A percentile compares a stretch with the other conserved stretches of the same genome.
phyloP scores from a whole-genome alignment of 1,284 basidiomycete genomes.

The Ganoderma sinense region DNA sequence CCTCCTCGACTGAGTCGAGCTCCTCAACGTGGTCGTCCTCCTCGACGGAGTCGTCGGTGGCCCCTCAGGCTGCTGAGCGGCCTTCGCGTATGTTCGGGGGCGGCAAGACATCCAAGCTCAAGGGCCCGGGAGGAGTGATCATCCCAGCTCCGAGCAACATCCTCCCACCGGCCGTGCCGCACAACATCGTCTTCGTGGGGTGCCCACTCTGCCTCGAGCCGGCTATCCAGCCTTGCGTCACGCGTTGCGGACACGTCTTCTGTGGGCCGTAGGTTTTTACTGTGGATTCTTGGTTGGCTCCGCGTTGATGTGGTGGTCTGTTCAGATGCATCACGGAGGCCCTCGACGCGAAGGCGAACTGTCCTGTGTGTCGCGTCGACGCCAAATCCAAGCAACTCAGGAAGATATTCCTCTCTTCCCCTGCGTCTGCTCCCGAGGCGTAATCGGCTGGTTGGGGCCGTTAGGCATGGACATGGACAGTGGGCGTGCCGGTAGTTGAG shows the following conservation, averaged over 20 bases:
- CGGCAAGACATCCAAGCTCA: not conserved
- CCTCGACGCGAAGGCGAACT: slow-evolving; percentile 30
- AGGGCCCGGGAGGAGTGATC: not conserved
- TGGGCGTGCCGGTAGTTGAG: not conserved
- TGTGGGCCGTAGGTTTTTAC: slow-evolving; percentile 37
- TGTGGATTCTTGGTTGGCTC: not conserved
- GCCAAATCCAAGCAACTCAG: slow-evolving; percentile 31
- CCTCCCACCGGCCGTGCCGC: slow-evolving; percentile 9
- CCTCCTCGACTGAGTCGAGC: slow-evolving; percentile 2
- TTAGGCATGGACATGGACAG: not conserved
- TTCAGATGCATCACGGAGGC: slow-evolving; percentile 36
- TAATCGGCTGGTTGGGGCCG: not conserved
- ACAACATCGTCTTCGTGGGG: slow-evolving; percentile 21
- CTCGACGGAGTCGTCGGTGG: slow-evolving; percentile 1
- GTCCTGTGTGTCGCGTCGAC: slow-evolving; percentile 38
- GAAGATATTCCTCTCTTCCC: slow-evolving; percentile 33
- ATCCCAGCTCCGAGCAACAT: slow-evolving; percentile 1
- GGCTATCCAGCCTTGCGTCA: slow-evolving; percentile 33
- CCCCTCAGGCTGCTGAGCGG: not conserved
- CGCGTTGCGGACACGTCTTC: slow-evolving; percentile 40
- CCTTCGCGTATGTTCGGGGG: too few relatives aligned
- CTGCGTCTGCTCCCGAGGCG: not conserved
- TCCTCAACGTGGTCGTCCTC: not conserved
- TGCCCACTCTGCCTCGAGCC: slow-evolving; percentile 41
- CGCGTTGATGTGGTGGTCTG: not conserved